A percentile compares a stretch with the other conserved stretches of the same genome.
These are phyloP conservation scores for Nicotiana obtusifolia DNA, from an alignment of 257 asterid genomes.

Conservation along the genomic window DNA sequence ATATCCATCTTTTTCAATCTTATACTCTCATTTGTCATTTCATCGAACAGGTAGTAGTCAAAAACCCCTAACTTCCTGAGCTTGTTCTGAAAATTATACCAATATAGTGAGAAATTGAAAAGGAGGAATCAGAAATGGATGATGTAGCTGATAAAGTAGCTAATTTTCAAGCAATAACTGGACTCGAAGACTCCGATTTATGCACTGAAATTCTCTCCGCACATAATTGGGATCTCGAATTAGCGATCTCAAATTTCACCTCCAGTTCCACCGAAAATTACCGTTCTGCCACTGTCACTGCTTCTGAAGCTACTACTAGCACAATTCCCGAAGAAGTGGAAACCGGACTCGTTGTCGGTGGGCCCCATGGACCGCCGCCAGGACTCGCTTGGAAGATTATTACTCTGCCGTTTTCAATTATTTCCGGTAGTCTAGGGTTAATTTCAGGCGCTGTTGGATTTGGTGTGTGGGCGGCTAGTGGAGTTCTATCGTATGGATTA, in stretches of 20 bases:
- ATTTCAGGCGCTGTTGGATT: constrained; percentile 77
- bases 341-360: constrained; percentile 38
- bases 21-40: neutral
- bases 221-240: constrained; percentile 91
- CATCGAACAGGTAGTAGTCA: constrained; percentile 5
- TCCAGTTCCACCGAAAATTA: constrained; percentile 9
- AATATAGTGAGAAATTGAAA: neutral
- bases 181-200: constrained; percentile 76
- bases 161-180: constrained; percentile 86
- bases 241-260: constrained; percentile 72
- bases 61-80: constrained; percentile 8
- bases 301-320: constrained; percentile 1
- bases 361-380: constrained; percentile 56
- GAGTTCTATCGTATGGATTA: constrained; percentile 72
- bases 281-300: constrained; percentile 14
- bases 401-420: constrained; percentile 77
- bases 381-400: constrained; percentile 79
- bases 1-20: neutral
- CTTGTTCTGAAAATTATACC: neutral
- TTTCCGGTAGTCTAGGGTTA: constrained; percentile 74
- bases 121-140: constrained; percentile 36
- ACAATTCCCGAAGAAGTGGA: constrained; percentile 12
- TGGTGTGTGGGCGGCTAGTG: constrained; percentile 87
- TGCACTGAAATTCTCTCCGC: constrained; percentile 89
- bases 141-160: constrained; percentile 81